phyloP scores from a whole-genome alignment of 345 rosid species.

The Eucalyptus curtisii region DNA sequence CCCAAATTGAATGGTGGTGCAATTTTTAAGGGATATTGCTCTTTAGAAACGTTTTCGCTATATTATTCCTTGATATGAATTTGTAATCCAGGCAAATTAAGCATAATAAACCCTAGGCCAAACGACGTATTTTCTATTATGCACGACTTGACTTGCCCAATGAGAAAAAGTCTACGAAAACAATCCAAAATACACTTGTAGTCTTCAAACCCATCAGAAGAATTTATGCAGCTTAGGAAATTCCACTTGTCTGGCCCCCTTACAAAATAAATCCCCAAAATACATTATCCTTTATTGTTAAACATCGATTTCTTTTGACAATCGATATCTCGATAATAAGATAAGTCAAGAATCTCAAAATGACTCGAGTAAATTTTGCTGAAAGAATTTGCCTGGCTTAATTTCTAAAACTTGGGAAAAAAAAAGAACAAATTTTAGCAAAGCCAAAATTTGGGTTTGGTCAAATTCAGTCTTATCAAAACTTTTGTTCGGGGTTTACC shows the following conservation, averaged over 20 bases:
- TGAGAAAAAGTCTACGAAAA: not conserved
- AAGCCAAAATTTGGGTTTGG: not conserved
- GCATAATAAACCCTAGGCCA: not conserved
- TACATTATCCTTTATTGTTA: rapidly evolving
- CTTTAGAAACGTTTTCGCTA: not conserved
- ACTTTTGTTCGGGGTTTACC: not conserved
- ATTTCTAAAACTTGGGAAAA: not conserved
- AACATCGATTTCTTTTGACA: not conserved
- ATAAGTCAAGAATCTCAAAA: not conserved
- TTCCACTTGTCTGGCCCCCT: not conserved
- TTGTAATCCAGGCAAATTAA: not conserved
- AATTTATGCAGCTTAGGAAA: not conserved
- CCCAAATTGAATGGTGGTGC: not conserved
- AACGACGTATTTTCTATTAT: not conserved
- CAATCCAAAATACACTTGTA: not conserved
- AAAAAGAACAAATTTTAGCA: not conserved
- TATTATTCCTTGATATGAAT: not conserved
- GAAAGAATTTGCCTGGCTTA: not conserved
- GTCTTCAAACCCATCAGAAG: not conserved
- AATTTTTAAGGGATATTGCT: not conserved
- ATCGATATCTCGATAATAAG: rapidly evolving
- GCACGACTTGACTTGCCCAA: not conserved
- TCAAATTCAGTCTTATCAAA: not conserved
- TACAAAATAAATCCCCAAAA: not conserved
- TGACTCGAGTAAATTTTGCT: not conserved